Evolutionary conservation across 768 basidiomycete species (phyloP), one percentile per base, ranked within the genome.

Genomic region (Cystoderma amianthinum): DNA sequence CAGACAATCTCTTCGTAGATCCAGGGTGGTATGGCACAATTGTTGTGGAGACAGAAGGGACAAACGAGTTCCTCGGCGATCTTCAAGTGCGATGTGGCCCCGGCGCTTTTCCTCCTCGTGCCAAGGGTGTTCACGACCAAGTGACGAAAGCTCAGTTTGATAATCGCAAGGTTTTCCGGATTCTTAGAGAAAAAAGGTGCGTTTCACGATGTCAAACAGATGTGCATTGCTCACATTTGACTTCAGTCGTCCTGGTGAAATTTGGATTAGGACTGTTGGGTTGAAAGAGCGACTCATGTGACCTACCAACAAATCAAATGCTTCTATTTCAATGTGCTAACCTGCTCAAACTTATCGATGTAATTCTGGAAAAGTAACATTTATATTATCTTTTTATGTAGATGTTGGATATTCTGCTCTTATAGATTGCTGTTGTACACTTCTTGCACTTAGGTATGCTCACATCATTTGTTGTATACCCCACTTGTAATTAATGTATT

Each of bases 21-120:
- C 62, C 80, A 3, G 81, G 83, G 32, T 93, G 89, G 89, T 85
- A 81, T 50, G 90, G 90, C 2, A 82, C 75, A 0, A 73, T 93
- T 34, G 75, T 92, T 19, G 74, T 93, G 18, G 89, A 93, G 65
- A 80, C 85, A 9, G 87, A 91, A 55, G 88, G 88, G 28, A 92
- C 90, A 32, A 85, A 90, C 55, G 90, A 93, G 53, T 80, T 84
- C 7, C 71, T 90, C 18, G 77, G 74, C 15, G 90, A 91, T 59
- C 66, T 93, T 46, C 83, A 84, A 48, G 72, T 69, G 37, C 74
- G 88, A 3, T 88, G 87, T 59, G 76, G 82, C 1, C 72, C 72
- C 5, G 76, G 77, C 0, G 77, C 68, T 7, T 85, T 85, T 53
- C 81, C 85, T 21, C 77, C 78, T 0, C 64, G 80, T 32, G 71